Base-by-base conservation (phyloP, 495 filamentous ascomycete species). In the Baudoinia panamericana region DNA sequence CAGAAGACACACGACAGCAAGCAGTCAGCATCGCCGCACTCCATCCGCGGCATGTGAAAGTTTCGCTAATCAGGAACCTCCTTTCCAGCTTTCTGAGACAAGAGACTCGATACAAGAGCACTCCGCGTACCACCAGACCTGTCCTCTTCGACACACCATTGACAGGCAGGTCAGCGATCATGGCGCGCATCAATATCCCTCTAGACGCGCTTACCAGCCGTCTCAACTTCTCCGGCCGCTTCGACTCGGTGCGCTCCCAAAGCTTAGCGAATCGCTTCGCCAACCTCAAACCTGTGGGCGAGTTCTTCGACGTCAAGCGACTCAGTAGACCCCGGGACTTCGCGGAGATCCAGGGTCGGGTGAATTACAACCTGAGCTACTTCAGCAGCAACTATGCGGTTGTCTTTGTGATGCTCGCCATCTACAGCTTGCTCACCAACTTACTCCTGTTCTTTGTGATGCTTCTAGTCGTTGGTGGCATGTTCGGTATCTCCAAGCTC, bases 361-460 rank as follows among this genome's bases (percentile, higher is more conserved):
- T 93, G 59, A 93, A 93, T 66, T 97, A 94, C 78, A 97, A 97
- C 59, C 67, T 97, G 39, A 73, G 78, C 57, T 80, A 95, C 68
- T 97, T 94, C 70, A 88, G 85, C 40, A 95, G 84, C 80, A 97
- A 97, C 66, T 97, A 97, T 73, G 80, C 80, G 50, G 78, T 80
- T 44, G 74, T 97, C 42, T 93, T 95, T 62, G 69, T 78, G 41
- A 92, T 96, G 76, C 78, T 97, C 48, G 81, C 78, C 67, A 82
- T 97, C 69, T 97, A 97, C 73, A 79, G 82, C 56, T 61, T 97
- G 56, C 69, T 97, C 54, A 88, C 81, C 41, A 94, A 95, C 61
- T 61, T 69, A 32, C 49, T 71, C 16, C 70, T 97, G 29, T 72
- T 96, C 40, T 96, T 96, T 59, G 85, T 87, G 56, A 93, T 97